Evolutionary conservation across 2,329 filamentous ascomycete species (phyloP).

Genomic region (Sclerotinia trifoliorum): DNA sequence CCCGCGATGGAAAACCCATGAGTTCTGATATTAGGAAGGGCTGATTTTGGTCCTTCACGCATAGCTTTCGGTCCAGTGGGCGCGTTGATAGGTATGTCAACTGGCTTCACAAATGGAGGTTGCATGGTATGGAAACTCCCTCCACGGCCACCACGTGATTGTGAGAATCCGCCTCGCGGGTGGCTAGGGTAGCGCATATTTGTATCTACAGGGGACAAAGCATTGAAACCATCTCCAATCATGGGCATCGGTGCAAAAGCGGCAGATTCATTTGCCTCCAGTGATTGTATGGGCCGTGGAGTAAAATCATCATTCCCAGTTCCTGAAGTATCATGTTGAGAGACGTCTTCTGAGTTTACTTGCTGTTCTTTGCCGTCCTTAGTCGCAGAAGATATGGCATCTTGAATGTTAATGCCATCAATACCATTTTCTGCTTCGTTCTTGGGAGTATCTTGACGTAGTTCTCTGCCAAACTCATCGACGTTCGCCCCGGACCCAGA

Average conservation of each 20-base stretch:
- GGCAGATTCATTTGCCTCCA: constrained; percentile 35
- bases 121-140: constrained; percentile 43
- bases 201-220: constrained; percentile 23
- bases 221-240: constrained; percentile 32
- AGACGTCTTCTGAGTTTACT: constrained; percentile 25
- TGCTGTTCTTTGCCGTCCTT: constrained; percentile 25
- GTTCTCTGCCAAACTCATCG: constrained; percentile 42
- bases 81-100: constrained; percentile 62
- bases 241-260: constrained; percentile 61
- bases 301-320: constrained; percentile 24
- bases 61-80: constrained; percentile 94
- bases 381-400: constrained; percentile 18
- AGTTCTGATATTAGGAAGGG: constrained; percentile 61
- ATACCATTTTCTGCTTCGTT: constrained; percentile 17
- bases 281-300: constrained; percentile 39
- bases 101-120: constrained; percentile 38
- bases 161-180: constrained; percentile 34
- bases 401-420: constrained; percentile 11
- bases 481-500: constrained; percentile 33
- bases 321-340: constrained; percentile 23
- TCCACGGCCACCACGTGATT: constrained; percentile 41
- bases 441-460: constrained; percentile 34
- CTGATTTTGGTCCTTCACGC: constrained; percentile 82
- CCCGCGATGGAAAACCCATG: constrained; percentile 42
- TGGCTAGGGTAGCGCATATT: constrained; percentile 34